Evolutionary conservation across 1,139 yeast species (phyloP).

Genomic region (Tardiomyces digboiensis): DNA sequence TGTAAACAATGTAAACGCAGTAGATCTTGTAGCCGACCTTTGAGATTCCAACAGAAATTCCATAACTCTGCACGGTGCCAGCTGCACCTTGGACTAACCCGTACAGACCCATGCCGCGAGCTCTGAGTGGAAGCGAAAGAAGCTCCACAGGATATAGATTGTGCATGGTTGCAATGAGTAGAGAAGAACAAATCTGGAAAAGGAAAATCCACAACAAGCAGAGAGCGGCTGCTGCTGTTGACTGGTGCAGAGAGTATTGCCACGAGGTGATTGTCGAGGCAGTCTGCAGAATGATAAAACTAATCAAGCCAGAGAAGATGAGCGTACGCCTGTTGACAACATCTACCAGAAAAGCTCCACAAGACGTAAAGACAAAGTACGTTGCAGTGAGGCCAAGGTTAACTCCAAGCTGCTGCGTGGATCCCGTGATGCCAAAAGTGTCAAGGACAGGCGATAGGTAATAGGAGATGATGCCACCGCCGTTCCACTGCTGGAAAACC

Average conservation of each 20-base stretch:
- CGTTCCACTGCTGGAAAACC: conserved; percentile 33
- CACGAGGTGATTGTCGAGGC: conserved; percentile 6
- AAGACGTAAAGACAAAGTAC: conserved; percentile 6
- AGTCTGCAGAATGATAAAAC: conserved; percentile 12
- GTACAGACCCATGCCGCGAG: conserved; percentile 24
- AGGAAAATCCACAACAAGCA: conserved; percentile 12
- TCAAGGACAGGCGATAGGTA: conserved; percentile 10
- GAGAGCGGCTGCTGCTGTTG: conserved; percentile 14
- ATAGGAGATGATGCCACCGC: conserved; percentile 18
- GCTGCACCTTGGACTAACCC: conserved; percentile 16
- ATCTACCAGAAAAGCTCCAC: conserved; percentile 11
- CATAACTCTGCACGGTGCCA: conserved; percentile 36
- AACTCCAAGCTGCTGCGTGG: conserved; percentile 7
- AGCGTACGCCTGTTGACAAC: conserved; percentile 10
- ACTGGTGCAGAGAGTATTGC: neutral
- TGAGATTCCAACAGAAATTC: conserved; percentile 49
- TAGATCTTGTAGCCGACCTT: conserved; percentile 51
- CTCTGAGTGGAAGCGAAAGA: conserved; percentile 29
- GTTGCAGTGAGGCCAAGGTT: conserved; percentile 4
- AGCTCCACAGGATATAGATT: conserved; percentile 29
- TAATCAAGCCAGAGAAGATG: conserved; percentile 20
- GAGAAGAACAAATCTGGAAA: conserved; percentile 10
- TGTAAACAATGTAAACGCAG: conserved; percentile 35
- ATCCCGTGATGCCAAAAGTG: conserved; percentile 11
- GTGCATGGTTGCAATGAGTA: conserved; percentile 18